Conservation (phyloP, 768 basidiomycete genomes). For the Leccinum boreale region DNA sequence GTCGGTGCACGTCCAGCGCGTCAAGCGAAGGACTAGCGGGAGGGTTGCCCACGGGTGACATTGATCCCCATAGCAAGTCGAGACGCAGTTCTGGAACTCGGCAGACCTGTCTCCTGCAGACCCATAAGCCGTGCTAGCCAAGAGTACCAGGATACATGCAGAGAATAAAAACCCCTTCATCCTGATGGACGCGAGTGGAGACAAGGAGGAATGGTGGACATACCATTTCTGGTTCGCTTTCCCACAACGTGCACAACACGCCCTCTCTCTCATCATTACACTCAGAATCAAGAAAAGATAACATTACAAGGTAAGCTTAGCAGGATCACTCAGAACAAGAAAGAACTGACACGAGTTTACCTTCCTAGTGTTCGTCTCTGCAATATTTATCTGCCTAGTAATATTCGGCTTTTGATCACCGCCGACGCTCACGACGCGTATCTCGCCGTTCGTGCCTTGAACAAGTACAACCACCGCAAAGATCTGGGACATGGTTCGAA, state of each 20-base stretch:
- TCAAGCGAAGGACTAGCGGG: slow-evolving; percentile 57
- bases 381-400: neutral
- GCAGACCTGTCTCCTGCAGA: slow-evolving; percentile 35
- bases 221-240: neutral
- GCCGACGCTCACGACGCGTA: neutral
- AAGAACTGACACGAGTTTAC: neutral
- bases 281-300: neutral
- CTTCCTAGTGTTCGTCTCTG: neutral
- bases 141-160: slow-evolving; percentile 15
- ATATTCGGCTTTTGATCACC: neutral
- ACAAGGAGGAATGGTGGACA: neutral
- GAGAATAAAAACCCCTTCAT: slow-evolving; percentile 14
- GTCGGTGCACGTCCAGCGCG: slow-evolving; percentile 84
- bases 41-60: slow-evolving; percentile 30
- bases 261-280: neutral
- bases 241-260: neutral
- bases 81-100: slow-evolving; percentile 37
- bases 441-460: neutral
- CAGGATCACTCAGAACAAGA: neutral
- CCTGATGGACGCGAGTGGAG: slow-evolving; percentile 1
- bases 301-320: neutral
- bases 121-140: slow-evolving; percentile 3
- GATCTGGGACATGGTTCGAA: slow-evolving; percentile 33
- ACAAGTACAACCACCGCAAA: neutral
- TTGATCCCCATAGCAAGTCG: slow-evolving; percentile 26